phyloP scores from a whole-genome alignment of 2,329 filamentous ascomycete species.

The Parafenestella ontariensis region DNA sequence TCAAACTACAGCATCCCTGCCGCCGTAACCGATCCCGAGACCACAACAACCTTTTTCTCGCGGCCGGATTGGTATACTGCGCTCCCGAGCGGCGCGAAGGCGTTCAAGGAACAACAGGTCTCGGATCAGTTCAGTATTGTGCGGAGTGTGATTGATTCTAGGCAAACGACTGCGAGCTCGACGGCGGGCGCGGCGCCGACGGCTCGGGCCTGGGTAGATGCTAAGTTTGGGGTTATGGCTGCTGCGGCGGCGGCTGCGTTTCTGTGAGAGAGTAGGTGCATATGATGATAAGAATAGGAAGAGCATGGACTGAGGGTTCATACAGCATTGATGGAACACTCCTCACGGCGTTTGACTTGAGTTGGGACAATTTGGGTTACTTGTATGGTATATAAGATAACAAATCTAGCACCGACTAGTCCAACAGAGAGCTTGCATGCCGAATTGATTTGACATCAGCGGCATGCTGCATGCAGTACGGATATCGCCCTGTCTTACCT shows the following conservation, averaged over 20 bases:
- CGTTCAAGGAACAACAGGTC: conserved; percentile 43
- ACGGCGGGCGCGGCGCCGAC: conserved; percentile 31
- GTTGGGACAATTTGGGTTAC: neutral
- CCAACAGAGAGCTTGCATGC: too few relatives aligned
- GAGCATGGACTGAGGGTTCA: neutral
- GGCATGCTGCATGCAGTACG: too few relatives aligned
- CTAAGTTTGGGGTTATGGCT: conserved; percentile 38
- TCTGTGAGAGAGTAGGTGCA: conserved; percentile 16
- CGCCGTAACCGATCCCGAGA: conserved; percentile 30
- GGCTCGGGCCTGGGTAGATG: conserved; percentile 22
- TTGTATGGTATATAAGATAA: too few relatives aligned
- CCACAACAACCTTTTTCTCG: conserved; percentile 30
- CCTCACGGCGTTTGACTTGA: neutral
- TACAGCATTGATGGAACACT: neutral
- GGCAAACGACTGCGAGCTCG: conserved; percentile 21
- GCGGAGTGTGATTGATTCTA: conserved; percentile 25
- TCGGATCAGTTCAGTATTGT: conserved; percentile 40
- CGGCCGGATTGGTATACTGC: conserved; percentile 39
- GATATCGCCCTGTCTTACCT: too few relatives aligned
- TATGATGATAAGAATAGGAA: neutral
- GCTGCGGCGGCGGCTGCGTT: conserved; percentile 37
- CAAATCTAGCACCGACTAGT: too few relatives aligned
- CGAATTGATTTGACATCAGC: too few relatives aligned
- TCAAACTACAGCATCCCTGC: conserved; percentile 37
- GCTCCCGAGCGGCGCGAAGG: conserved; percentile 32